Evolutionary conservation across 306 rosid genomes (phyloP).

Genomic region (Glycine soja): DNA sequence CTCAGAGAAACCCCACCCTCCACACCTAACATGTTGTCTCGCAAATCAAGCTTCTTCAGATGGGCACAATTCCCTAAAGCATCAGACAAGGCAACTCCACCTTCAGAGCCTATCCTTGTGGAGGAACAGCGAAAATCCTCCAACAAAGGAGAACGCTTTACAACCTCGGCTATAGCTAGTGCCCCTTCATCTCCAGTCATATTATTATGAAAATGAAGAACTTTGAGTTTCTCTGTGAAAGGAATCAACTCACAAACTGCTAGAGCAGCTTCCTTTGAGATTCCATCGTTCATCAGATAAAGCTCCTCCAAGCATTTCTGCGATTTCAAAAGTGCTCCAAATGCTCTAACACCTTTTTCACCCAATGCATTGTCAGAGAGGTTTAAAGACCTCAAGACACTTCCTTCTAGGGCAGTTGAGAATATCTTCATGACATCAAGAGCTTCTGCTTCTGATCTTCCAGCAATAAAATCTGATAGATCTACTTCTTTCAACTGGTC

Average conservation of each 20-base stretch:
- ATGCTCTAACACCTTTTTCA: constrained; percentile 92
- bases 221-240: constrained; percentile 76
- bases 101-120: constrained; percentile 74
- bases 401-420: constrained; percentile 77
- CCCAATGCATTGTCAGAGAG: constrained; percentile 92
- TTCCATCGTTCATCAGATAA: constrained; percentile 86
- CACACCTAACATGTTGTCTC: constrained; percentile 92
- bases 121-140: constrained; percentile 90
- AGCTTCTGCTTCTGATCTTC: constrained; percentile 86
- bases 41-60: constrained; percentile 82
- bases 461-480: constrained; percentile 83
- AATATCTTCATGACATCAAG: constrained; percentile 79
- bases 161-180: constrained; percentile 71
- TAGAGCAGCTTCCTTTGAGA: constrained; percentile 87
- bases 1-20: constrained; percentile 83
- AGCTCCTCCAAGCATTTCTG: constrained; percentile 80
- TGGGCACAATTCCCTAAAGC: constrained; percentile 66
- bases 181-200: constrained; percentile 94
- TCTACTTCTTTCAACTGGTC: constrained; percentile 85
- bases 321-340: constrained; percentile 80
- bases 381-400: constrained; percentile 70
- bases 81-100: constrained; percentile 81
- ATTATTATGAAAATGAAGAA: constrained; percentile 83
- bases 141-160: constrained; percentile 71
- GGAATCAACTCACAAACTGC: constrained; percentile 84